A percentile compares a stretch with the other conserved stretches of the same genome.
These are phyloP conservation scores for Cordyceps cateniannulata DNA, from an alignment of 2,329 filamentous ascomycete species.

Conservation along the genomic window DNA sequence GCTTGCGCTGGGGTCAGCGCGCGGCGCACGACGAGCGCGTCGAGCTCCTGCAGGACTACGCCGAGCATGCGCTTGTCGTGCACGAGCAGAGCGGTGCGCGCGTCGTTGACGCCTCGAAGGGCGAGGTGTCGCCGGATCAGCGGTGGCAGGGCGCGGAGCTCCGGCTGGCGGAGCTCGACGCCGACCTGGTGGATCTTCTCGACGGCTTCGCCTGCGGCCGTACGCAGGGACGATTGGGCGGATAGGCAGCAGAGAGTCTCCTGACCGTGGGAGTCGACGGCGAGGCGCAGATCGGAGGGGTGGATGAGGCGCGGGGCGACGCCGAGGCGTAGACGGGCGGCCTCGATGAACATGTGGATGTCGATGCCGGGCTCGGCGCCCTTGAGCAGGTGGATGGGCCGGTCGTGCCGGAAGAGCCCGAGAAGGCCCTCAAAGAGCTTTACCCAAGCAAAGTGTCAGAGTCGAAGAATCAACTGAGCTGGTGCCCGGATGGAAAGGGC, in stretches of 20 bases:
- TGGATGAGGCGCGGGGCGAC: slow-evolving; percentile 27
- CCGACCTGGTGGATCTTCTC: slow-evolving; percentile 32
- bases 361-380: slow-evolving; percentile 31
- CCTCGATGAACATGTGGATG: slow-evolving; percentile 31
- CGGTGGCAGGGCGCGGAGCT: too few species aligned
- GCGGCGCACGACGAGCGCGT: slow-evolving; percentile 18
- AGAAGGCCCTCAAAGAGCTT: slow-evolving; percentile 27
- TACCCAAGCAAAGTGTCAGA: slow-evolving; percentile 9
- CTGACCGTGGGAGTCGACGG: slow-evolving; percentile 20
- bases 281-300: slow-evolving; percentile 27
- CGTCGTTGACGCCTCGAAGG: slow-evolving; percentile 33
- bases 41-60: slow-evolving; percentile 29
- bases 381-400: slow-evolving; percentile 31
- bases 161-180: slow-evolving; percentile 30
- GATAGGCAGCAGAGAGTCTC: slow-evolving; percentile 23
- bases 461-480: too few species aligned
- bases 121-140: slow-evolving; percentile 27
- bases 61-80: slow-evolving; percentile 39
- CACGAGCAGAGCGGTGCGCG: slow-evolving; percentile 32
- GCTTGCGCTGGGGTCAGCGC: slow-evolving; percentile 25
- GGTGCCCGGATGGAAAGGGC: neutral
- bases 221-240: slow-evolving; percentile 9
- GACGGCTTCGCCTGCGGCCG: slow-evolving; percentile 20
- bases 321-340: slow-evolving; percentile 22
- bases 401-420: slow-evolving; percentile 22